Base-by-base conservation (phyloP, 108 stramenopile species). In the Cyclotella distinguenda region DNA sequence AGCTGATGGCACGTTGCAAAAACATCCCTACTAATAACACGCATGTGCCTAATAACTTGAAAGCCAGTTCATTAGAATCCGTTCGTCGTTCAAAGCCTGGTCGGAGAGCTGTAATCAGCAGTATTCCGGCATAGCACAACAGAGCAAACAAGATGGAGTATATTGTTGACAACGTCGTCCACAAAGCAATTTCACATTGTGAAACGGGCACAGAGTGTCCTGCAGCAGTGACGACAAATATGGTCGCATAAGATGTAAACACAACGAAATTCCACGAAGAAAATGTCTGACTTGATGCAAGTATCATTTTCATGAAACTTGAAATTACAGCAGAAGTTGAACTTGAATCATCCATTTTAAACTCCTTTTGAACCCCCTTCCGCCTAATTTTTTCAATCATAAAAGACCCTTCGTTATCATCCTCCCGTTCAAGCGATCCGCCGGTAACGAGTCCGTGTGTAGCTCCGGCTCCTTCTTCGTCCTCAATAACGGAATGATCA, bases 251-350 rank as follows among this genome's bases (percentile, higher is more conserved):
- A n/a, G 55, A 58, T 50, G 55, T 51, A n/a, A 57, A 47, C 11
- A 76, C 34, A 16, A 64, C 32, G 28, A 50, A 25, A 43, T 76
- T 76, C 74, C 74, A 76, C 8, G 56, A 49, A 40, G 31, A 6
- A 64, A 76, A 68, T 10, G 67, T 68, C 23, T 49, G 44, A 42
- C 68, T 68, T 45, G 74, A 68, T 42, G 74, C 74, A 43, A 76
- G 62, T 10, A 64, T 38, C 11, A 32, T 50, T 56, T 62, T 38
- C 44, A 52, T 56, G 54, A 61, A 49, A 21, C 62, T 61, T 27
- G 62, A 55, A n/a, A 47, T n/a, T 57, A 47, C 30, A 40, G 33
- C 48, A 25, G 40, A 47, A 19, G 54, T 57, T 49, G 47, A 19
- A 33, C 16, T 45, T 56, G 42, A 18, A 7, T 21, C 30, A 48